A percentile compares a stretch with the other conserved stretches of the same genome.
These are phyloP conservation scores for Artomyces pyxidatus DNA, from an alignment of 768 basidiomycete genomes.

Conservation along the genomic window DNA sequence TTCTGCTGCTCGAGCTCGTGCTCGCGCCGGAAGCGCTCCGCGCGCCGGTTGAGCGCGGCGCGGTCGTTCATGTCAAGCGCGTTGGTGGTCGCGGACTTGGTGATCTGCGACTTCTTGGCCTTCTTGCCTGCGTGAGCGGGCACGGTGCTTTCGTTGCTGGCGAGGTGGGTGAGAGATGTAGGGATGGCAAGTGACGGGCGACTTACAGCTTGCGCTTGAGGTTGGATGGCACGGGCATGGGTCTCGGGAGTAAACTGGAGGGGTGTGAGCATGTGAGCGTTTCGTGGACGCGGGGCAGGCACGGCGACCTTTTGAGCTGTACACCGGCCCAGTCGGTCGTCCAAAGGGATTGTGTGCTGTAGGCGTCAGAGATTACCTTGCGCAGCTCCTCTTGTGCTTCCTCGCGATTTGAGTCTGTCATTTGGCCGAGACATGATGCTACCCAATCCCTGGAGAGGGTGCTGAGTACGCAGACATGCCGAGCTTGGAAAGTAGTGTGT, in stretches of 20 bases:
- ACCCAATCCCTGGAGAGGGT: constrained; percentile 75
- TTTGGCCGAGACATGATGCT: constrained; percentile 84
- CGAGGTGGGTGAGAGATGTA: neutral
- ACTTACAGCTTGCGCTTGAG: constrained; percentile 69
- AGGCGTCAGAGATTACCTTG: constrained; percentile 93
- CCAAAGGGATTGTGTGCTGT: constrained; percentile 74
- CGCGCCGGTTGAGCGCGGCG: constrained; percentile 65
- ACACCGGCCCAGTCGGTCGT: constrained; percentile 91
- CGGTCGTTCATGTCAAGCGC: constrained; percentile 55
- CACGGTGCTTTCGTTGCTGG: neutral
- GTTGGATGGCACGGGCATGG: constrained; percentile 34
- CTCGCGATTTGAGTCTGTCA: constrained; percentile 77
- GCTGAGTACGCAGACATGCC: constrained; percentile 12
- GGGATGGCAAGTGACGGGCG: neutral
- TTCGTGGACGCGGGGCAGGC: constrained; percentile 2
- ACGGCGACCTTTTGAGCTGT: constrained; percentile 72
- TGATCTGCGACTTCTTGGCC: constrained; percentile 44
- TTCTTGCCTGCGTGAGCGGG: constrained; percentile 38
- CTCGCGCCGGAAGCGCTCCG: constrained; percentile 85
- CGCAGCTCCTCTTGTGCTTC: constrained; percentile 93
- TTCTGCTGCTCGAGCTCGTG: constrained; percentile 79
- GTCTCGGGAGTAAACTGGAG: constrained; percentile 52
- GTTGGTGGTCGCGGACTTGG: constrained; percentile 16
- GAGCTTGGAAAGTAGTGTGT: constrained; percentile 16
- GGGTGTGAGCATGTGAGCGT: constrained; percentile 1